Percentiles rank a stretch among this genome's conserved stretches.
Conservation (phyloP, 73 alveolate species). For the Tetrahymena malaccensis region DNA sequence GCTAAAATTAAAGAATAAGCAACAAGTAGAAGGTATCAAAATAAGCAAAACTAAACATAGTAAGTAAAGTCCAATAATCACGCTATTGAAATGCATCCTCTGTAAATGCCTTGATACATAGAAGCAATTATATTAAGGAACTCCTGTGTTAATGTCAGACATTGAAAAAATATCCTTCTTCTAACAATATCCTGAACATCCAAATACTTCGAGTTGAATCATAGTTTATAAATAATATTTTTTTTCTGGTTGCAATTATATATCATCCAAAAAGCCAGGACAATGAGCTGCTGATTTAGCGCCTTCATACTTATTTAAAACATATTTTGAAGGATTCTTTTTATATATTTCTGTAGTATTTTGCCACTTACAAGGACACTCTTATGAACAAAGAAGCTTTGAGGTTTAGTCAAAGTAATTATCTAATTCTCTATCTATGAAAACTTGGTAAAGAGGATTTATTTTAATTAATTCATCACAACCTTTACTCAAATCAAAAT, state of each 20-base stretch:
- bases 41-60: not conserved
- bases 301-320: not conserved
- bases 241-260: not conserved
- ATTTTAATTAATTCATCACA: not conserved
- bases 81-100: not conserved
- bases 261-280: not conserved
- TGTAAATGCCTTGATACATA: not conserved
- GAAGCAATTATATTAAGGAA: not conserved
- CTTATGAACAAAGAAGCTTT: not conserved
- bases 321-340: not conserved
- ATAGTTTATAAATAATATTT: not conserved
- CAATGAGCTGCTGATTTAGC: not conserved
- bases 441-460: not conserved
- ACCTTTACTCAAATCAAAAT: not conserved
- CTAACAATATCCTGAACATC: not conserved
- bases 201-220: not conserved
- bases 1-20: not conserved
- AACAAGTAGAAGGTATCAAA: not conserved
- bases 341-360: not conserved
- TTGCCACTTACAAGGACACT: not conserved
- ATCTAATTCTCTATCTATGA: not conserved
- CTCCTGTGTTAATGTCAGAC: not conserved
- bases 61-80: not conserved
- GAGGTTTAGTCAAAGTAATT: not conserved
- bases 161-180: not conserved